These are phyloP conservation scores for Verticillium nubilum DNA, from an alignment of 2,329 filamentous ascomycete genomes.

Conservation along the genomic window DNA sequence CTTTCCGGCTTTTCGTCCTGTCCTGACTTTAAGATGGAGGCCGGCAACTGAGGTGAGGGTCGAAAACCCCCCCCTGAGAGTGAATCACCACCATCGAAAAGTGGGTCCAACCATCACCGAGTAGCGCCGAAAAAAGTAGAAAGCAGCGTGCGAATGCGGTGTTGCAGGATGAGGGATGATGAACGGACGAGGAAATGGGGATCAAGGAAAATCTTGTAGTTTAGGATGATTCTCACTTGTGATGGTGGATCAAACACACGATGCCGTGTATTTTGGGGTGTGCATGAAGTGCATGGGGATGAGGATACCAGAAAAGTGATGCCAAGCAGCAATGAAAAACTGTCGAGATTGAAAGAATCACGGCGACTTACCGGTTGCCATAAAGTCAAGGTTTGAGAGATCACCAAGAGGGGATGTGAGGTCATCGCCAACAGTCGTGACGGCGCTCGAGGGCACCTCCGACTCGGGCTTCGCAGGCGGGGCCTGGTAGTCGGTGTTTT, in stretches of 20 bases:
- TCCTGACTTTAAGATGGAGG: background rate
- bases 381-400: constrained; percentile 43
- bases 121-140: constrained; percentile 1
- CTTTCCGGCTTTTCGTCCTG: background rate
- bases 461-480: constrained; percentile 38
- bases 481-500: constrained; percentile 51
- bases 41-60: background rate
- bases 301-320: background rate
- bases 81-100: background rate
- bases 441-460: constrained; percentile 21
- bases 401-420: constrained; percentile 35
- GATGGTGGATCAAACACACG: no score
- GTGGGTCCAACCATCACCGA: background rate
- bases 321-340: background rate
- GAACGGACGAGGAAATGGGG: background rate
- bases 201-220: background rate
- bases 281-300: background rate
- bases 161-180: background rate
- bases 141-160: background rate
- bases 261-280: background rate
- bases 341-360: constrained; percentile 3
- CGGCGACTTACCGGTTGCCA: constrained; percentile 37
- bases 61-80: background rate
- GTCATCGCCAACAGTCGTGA: constrained; percentile 12
- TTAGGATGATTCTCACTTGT: background rate